Evolutionary conservation across 139 green algal genomes (phyloP), one percentile per base, ranked within the genome.

Genomic region (Tetradesmus obliquus): DNA sequence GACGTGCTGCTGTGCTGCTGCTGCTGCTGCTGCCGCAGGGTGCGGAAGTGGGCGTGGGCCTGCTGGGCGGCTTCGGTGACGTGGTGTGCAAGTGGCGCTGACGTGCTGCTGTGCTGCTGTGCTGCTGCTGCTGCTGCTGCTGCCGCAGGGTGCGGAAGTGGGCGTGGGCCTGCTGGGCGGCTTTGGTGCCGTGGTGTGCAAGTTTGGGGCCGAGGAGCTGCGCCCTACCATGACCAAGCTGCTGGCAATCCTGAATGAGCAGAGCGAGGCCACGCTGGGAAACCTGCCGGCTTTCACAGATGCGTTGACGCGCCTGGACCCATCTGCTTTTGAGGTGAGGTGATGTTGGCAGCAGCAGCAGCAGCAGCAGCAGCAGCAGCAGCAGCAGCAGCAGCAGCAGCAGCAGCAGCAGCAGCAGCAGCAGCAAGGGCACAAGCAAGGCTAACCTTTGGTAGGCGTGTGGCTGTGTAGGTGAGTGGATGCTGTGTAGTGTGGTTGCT

Each of bases 11-110:
- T n/a, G n/a, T n/a, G n/a, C n/a, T n/a, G n/a, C n/a, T n/a, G n/a
- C n/a, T n/a, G n/a, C n/a, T n/a, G n/a, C n/a, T n/a, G n/a, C n/a
- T n/a, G n/a, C n/a, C n/a, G n/a, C n/a, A 89, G 85, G 85, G 85
- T 66, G 9, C 74, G 19, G 45, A 69, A 0, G n/a, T 90, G 10
- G 86, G 86, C 74, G 20, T 84, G 2, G 20, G 0, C 10, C 86
- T 90, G 60, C 5, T 90, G 6, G 71, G 5, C 22, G 86, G 84
- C 51, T 90, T 90, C 72, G 86, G 86, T 19, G 3, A 6, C 10
- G 71, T 84, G 5, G 86, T 84, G 19, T 90, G 86, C 86, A 90
- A 90, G 86, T n/a, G n/a, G n/a, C n/a, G n/a, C n/a, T n/a, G n/a
- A n/a, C n/a, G n/a, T n/a, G n/a, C n/a, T n/a, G n/a, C n/a, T n/a